Percentiles rank a stretch among this genome's conserved stretches.
Conservation (phyloP, 306 rosid species). For the Mimosa pudica region DNA sequence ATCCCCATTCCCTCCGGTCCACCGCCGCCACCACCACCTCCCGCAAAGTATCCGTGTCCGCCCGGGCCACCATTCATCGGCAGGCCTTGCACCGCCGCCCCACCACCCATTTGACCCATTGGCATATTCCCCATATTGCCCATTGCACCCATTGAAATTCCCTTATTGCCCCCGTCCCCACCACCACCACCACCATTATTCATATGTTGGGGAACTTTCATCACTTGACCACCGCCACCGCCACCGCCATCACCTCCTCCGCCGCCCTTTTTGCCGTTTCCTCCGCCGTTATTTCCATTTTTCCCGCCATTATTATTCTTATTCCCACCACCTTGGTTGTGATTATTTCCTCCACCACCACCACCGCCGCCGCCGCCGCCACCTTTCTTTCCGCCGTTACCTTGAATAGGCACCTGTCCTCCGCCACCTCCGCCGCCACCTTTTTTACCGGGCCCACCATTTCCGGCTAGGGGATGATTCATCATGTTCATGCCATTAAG, state of each 20-base stretch:
- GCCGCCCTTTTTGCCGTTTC: conserved; percentile 21
- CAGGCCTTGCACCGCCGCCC: conserved; percentile 64
- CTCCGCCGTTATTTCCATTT: conserved; percentile 28
- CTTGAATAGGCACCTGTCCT: conserved; percentile 23
- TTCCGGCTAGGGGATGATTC: conserved; percentile 46
- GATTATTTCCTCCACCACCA: conserved; percentile 37
- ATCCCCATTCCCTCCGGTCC: conserved; percentile 48
- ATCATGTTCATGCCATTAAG: conserved; percentile 48
- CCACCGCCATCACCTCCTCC: conserved; percentile 34
- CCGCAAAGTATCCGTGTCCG: conserved; percentile 44
- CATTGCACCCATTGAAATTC: conserved; percentile 47
- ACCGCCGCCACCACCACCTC: conserved; percentile 46
- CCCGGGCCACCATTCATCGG: conserved; percentile 45
- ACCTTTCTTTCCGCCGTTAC: conserved; percentile 1
- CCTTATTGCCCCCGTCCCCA: conserved; percentile 46
- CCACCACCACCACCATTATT: conserved; percentile 35
- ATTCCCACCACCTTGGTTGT: conserved; percentile 34
- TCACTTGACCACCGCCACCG: conserved; percentile 39
- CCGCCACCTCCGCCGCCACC: conserved; percentile 26
- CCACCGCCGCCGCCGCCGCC: neutral
- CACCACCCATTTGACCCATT: conserved; percentile 57
- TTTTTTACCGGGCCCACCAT: conserved; percentile 30
- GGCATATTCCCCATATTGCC: conserved; percentile 52
- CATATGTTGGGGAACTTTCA: conserved; percentile 44
- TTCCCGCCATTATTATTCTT: conserved; percentile 26